A percentile compares a stretch with the other conserved stretches of the same genome.
Conservation (phyloP, 495 filamentous ascomycete genomes). For the Penicillium silybi region DNA sequence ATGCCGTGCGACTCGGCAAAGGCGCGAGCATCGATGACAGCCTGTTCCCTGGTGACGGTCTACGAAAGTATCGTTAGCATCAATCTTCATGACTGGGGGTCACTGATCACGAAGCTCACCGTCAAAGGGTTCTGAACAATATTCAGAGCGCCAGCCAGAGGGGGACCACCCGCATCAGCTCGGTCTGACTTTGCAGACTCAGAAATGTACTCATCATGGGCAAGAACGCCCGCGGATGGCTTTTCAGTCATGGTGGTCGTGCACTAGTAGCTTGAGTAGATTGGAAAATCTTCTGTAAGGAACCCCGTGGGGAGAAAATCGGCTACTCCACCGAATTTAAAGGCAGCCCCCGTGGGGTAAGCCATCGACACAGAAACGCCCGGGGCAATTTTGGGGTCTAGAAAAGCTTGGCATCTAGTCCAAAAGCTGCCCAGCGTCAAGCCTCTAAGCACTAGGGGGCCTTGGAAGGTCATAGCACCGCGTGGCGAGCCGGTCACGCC, state of each 20-base stretch:
- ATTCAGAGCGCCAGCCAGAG: conserved; percentile 26
- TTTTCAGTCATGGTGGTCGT: conserved; percentile 1
- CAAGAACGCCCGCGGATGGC: background rate
- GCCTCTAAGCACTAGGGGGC: background rate
- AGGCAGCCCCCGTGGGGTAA: conserved; percentile 3
- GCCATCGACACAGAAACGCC: background rate
- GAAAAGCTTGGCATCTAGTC: background rate
- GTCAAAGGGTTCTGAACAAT: conserved; percentile 42
- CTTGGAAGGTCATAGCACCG: background rate
- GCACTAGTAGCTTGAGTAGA: background rate
- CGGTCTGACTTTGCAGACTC: background rate
- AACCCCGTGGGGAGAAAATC: background rate
- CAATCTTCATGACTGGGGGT: background rate
- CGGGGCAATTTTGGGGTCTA: background rate
- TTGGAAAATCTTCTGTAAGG: background rate
- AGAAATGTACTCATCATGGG: conserved; percentile 1
- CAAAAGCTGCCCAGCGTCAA: background rate
- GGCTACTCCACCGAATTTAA: conserved; percentile 3
- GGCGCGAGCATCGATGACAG: conserved; percentile 29
- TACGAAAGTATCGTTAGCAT: conserved; percentile 10
- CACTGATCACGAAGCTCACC: conserved; percentile 21
- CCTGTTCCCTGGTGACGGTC: conserved; percentile 31
- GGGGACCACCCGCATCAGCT: background rate
- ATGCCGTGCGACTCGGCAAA: conserved; percentile 39
- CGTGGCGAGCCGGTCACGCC: too few relatives aligned